Evolutionary conservation across 306 rosid species (phyloP).

Genomic region (Lathyrus aphaca): DNA sequence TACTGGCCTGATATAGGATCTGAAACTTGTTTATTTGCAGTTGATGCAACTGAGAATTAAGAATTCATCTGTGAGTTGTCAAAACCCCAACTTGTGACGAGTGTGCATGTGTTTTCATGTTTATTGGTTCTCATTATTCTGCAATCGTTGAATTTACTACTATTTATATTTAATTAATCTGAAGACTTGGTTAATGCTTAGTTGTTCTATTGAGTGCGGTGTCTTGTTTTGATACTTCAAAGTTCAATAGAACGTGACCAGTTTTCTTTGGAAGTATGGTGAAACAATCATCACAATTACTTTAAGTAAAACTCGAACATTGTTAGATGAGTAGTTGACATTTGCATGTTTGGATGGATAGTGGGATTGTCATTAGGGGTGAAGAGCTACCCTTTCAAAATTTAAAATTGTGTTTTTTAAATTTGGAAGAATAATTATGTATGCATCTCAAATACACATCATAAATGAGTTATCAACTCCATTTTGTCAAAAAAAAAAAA

Average conservation of each 20-base stretch:
- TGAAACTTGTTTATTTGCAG: slow-evolving; percentile 39
- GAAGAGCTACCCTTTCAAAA: too few relatives aligned
- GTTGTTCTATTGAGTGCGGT: background rate
- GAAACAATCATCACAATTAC: background rate
- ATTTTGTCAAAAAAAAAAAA: too few relatives aligned
- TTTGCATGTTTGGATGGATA: too few relatives aligned
- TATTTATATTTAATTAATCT: background rate
- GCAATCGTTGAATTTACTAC: slow-evolving; percentile 9
- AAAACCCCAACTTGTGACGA: background rate
- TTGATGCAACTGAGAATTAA: slow-evolving; percentile 32
- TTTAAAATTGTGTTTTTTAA: too few relatives aligned
- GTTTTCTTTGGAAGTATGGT: background rate
- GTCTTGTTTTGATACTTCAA: background rate
- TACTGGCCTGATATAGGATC: slow-evolving; percentile 40
- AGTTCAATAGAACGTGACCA: background rate
- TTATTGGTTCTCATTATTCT: background rate
- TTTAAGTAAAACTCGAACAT: background rate
- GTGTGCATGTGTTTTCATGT: slow-evolving; percentile 1
- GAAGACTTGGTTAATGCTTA: background rate
- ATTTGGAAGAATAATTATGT: too few relatives aligned
- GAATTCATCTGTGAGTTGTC: slow-evolving; percentile 36
- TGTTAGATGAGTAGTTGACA: background rate
- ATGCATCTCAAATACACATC: too few relatives aligned
- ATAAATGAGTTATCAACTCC: too few relatives aligned
- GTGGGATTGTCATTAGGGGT: too few relatives aligned